Base-by-base conservation (phyloP, 768 basidiomycete species). In the Dictyophora rubrovolvata region DNA sequence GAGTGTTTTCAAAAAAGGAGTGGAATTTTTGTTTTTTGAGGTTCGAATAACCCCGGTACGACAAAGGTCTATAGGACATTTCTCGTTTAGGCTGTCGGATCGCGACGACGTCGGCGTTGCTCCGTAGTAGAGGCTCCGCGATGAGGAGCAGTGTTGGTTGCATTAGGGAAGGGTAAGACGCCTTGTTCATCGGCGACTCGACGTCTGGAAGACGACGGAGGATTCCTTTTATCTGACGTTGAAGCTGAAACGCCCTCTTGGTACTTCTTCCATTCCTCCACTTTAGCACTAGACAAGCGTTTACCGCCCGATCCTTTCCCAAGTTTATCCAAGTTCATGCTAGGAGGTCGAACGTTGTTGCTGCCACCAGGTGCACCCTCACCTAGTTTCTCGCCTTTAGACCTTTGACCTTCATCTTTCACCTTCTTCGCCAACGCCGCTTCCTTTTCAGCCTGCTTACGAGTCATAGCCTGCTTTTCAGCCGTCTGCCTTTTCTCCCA, bases 231-330 rank as follows among this genome's bases (percentile, higher is more conserved):
- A 18, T 42, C 37, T 23, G 53, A 34, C 2, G 63, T 60, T 48
- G 50, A 61, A 3, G 60, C 50, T 70, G 71, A 72, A 5, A 69
- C 68, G 49, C 81, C 78, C 55, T 81, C 75, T 67, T 90, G 89
- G 65, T 83, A 78, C 63, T 80, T 79, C 70, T 88, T 84, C 89
- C 89, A 91, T 67, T 89, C 89, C 69, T 89, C 86, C 46, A 91
- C 89, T 68, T 89, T 89, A 75, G 90, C 70, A 67, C 78, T 82
- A 47, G 87, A 89, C 69, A 85, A 69, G 51, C 86, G 81, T 64
- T 80, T 82, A 48, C 85, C 82, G 36, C 80, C 74, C 28, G 73
- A 67, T 46, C 60, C 54, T 16, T 71, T 72, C 21, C 65, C 68
- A 14, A 89, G 74, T 68, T 78, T 79, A 66, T 84, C 81, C 10